These are phyloP conservation scores for Leucocoprinus sp. DNA, from an alignment of 768 basidiomycete genomes.

Conservation along the genomic window DNA sequence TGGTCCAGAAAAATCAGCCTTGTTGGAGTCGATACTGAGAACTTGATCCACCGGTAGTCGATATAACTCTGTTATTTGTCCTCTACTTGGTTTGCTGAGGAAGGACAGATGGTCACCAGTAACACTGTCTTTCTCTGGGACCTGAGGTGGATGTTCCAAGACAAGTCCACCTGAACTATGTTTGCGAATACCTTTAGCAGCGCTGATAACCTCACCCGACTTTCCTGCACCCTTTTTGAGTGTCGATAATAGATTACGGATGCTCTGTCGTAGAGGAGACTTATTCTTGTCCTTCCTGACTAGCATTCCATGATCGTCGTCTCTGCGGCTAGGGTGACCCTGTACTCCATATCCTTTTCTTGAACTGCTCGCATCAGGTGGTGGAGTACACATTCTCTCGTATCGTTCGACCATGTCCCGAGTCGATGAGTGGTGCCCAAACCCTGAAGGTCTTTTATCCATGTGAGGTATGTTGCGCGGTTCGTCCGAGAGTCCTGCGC, in stretches of 20 bases:
- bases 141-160: not conserved
- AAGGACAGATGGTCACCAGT: no score
- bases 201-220: constrained; percentile 1
- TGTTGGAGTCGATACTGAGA: not conserved
- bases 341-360: not conserved
- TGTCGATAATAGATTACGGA: constrained; percentile 13
- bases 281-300: constrained; percentile 10
- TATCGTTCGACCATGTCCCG: not conserved
- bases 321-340: not conserved
- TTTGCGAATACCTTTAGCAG: not conserved
- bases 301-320: not conserved
- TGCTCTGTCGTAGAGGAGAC: constrained; percentile 10
- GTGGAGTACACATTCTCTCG: constrained; percentile 5
- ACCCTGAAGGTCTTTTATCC: not conserved
- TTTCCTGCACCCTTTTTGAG: constrained; percentile 16
- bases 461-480: not conserved
- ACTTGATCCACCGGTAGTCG: not conserved
- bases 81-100: no score
- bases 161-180: not conserved
- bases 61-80: no score
- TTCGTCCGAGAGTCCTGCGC: not conserved
- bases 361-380: not conserved
- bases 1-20: not conserved
- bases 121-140: not conserved
- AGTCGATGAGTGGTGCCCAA: not conserved